Percentiles rank a stretch among this genome's conserved stretches.
Evolutionary conservation across 1,284 basidiomycete genomes (phyloP).

Genomic region (Cerrena zonata): DNA sequence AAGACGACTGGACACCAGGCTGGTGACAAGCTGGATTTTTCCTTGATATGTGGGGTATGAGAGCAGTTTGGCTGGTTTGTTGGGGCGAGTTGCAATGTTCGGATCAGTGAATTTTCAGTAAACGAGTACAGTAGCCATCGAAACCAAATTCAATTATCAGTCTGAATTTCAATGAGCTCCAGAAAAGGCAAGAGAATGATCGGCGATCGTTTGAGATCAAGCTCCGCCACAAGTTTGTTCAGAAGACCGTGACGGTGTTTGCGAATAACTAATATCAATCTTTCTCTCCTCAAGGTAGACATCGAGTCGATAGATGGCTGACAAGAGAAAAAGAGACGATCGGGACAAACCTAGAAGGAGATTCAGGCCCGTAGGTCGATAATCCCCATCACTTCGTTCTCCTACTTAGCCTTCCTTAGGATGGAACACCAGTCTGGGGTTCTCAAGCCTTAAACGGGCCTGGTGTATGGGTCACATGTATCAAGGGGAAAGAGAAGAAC

Average conservation of each 20-base stretch:
- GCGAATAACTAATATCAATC: too few relatives aligned
- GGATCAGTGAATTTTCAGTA: too few relatives aligned
- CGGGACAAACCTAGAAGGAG: conserved; percentile 21
- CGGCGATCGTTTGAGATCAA: not conserved
- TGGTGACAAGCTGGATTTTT: too few relatives aligned
- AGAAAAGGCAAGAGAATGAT: not conserved
- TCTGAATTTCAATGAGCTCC: not conserved
- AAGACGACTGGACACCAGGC: too few relatives aligned
- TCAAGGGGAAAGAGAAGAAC: conserved; percentile 75
- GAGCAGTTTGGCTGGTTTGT: too few relatives aligned
- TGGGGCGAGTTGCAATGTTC: too few relatives aligned
- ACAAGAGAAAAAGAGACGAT: conserved; percentile 22
- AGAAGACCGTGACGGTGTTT: too few relatives aligned
- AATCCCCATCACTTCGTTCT: not conserved
- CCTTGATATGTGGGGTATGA: too few relatives aligned
- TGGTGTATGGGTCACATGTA: conserved; percentile 75
- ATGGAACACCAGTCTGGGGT: conserved; percentile 60
- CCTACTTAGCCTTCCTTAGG: conserved; percentile 29
- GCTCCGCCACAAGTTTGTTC: too few relatives aligned
- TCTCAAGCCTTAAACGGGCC: conserved; percentile 67
- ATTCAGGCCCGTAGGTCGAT: conserved; percentile 21
- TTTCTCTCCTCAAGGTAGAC: too few relatives aligned
- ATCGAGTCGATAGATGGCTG: conserved; percentile 13
- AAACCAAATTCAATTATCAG: too few relatives aligned
- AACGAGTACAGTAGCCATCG: too few relatives aligned